Evolutionary conservation across 805 yeast species (phyloP).

Genomic region (Kuraishia ogatae): DNA sequence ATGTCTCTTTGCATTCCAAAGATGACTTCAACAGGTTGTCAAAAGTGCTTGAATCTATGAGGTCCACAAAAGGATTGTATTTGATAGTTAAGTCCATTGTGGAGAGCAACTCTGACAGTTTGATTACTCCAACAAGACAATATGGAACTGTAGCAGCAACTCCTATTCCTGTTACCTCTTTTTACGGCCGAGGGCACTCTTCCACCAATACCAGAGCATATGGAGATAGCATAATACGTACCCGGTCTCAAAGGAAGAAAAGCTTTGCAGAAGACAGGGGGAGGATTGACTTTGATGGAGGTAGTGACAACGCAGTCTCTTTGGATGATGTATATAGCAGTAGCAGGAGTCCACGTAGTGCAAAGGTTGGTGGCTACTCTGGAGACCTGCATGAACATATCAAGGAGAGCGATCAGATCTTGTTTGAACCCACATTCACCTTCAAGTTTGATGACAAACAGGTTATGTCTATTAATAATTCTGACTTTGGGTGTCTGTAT

Average conservation of each 20-base stretch:
- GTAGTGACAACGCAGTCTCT: background rate
- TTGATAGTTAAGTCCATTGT: background rate
- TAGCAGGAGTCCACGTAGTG: background rate
- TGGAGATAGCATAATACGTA: background rate
- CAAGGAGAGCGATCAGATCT: slow-evolving; percentile 18
- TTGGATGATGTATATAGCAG: background rate
- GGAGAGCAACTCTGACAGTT: too few species aligned
- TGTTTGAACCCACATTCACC: slow-evolving; percentile 28
- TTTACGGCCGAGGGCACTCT: background rate
- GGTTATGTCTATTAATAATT: slow-evolving; percentile 46
- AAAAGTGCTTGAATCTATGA: background rate
- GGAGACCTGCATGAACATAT: slow-evolving; percentile 14
- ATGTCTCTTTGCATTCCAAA: background rate
- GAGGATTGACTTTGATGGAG: background rate
- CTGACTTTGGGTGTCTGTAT: slow-evolving; percentile 73
- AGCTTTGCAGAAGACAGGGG: too few species aligned
- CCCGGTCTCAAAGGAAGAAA: background rate
- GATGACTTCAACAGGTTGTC: background rate
- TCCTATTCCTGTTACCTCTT: background rate
- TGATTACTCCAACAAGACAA: background rate
- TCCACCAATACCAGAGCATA: background rate
- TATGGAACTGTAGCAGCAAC: background rate
- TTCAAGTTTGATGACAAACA: slow-evolving; percentile 47
- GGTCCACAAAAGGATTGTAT: background rate
- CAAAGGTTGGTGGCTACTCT: background rate